Percentiles rank a stretch among this genome's conserved stretches.
Conservation (phyloP, 1,139 yeast genomes). For the Diutina scorzettiae region DNA sequence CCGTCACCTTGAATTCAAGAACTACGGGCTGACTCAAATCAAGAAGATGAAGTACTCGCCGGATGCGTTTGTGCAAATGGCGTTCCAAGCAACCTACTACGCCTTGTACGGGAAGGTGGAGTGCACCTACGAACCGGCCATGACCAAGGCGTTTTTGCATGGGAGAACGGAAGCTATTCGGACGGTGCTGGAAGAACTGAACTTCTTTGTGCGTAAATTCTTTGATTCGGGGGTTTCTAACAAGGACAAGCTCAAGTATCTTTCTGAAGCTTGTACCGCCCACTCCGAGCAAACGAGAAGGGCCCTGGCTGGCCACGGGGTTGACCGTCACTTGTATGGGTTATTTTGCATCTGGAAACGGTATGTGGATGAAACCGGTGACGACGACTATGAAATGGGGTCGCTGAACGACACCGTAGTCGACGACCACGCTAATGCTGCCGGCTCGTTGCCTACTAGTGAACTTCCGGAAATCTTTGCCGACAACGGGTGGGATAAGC, state of each 20-base stretch:
- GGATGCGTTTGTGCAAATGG: slow-evolving; percentile 91
- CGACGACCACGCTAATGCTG: slow-evolving; percentile 8
- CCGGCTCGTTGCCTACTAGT: slow-evolving; percentile 4
- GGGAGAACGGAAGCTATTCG: slow-evolving; percentile 91
- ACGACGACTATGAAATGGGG: slow-evolving; percentile 12
- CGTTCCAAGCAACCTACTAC: slow-evolving; percentile 86
- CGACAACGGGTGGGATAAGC: slow-evolving; percentile 56
- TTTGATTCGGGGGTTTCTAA: slow-evolving; percentile 57
- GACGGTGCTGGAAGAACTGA: slow-evolving; percentile 71
- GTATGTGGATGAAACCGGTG: slow-evolving; percentile 29
- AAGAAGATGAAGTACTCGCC: slow-evolving; percentile 85
- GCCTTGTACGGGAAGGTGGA: slow-evolving; percentile 89
- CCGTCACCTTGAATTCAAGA: slow-evolving; percentile 63
- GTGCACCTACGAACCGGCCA: slow-evolving; percentile 91
- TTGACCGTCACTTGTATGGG: slow-evolving; percentile 84
- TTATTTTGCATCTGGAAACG: slow-evolving; percentile 83
- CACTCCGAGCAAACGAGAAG: slow-evolving; percentile 61
- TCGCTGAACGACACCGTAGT: slow-evolving; percentile 13
- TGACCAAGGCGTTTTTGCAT: slow-evolving; percentile 79
- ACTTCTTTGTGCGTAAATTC: slow-evolving; percentile 72
- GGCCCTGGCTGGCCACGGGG: slow-evolving; percentile 71
- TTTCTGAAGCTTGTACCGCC: slow-evolving; percentile 56
- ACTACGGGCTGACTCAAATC: slow-evolving; percentile 67
- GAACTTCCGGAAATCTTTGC: slow-evolving; percentile 33
- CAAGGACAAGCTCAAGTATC: slow-evolving; percentile 45